phyloP scores from a whole-genome alignment of 2,329 filamentous ascomycete genomes.

The Neodidymelliopsis sp. region DNA sequence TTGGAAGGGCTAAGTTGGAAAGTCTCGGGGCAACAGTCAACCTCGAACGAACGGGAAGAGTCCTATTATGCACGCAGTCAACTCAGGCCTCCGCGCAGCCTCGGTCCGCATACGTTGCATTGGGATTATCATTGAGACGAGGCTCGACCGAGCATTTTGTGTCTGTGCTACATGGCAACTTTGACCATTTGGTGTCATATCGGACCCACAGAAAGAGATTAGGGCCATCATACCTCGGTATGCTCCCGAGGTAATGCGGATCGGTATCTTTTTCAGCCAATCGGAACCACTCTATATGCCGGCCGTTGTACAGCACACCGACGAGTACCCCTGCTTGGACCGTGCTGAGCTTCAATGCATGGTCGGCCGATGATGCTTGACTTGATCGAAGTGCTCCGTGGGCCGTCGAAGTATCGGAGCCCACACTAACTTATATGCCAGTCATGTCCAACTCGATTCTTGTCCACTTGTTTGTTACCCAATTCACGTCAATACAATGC shows the following conservation, averaged over 20 bases:
- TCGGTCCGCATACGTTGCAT: slow-evolving; percentile 15
- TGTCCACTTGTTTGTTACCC: slow-evolving; percentile 5
- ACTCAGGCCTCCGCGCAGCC: slow-evolving; percentile 16
- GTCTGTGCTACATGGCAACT: slow-evolving; percentile 10
- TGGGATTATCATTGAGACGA: slow-evolving; percentile 8
- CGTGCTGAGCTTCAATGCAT: slow-evolving; percentile 12
- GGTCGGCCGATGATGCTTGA: slow-evolving; percentile 11
- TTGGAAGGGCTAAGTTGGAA: background rate
- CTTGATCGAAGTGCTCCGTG: slow-evolving; percentile 9
- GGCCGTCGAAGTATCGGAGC: slow-evolving; percentile 1
- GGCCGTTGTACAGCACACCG: slow-evolving; percentile 8
- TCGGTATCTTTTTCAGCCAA: slow-evolving; percentile 10
- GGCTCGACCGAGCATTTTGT: slow-evolving; percentile 14
- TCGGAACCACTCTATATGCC: slow-evolving; percentile 3
- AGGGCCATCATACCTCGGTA: slow-evolving; percentile 16
- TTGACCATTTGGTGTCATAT: slow-evolving; percentile 15
- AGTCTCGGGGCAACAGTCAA: slow-evolving; percentile 3
- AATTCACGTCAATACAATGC: slow-evolving; percentile 18
- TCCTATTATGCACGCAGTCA: slow-evolving; percentile 17
- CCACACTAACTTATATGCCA: slow-evolving; percentile 15
- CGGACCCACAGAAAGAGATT: slow-evolving; percentile 14
- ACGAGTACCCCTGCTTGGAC: slow-evolving; percentile 10
- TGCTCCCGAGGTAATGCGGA: slow-evolving; percentile 10
- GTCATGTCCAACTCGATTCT: slow-evolving; percentile 7
- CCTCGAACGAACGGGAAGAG: slow-evolving; percentile 15